Conservation (phyloP, 2,329 filamentous ascomycete genomes). For the Ascochyta lentis region DNA sequence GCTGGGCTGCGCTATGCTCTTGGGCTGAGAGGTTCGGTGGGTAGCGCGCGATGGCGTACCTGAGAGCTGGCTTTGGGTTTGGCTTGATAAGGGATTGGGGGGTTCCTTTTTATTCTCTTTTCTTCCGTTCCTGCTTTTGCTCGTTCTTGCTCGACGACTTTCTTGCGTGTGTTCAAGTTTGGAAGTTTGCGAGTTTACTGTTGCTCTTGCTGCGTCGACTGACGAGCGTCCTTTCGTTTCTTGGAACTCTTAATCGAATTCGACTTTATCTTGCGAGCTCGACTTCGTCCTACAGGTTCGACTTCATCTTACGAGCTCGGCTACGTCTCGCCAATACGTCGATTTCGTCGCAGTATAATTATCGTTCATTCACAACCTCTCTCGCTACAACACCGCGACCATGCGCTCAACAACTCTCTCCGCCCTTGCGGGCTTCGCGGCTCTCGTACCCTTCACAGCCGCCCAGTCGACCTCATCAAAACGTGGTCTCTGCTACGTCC, state of each 20-base stretch:
- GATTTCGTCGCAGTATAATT: not conserved
- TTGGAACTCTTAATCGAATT: not conserved
- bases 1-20: slow-evolving; percentile 8
- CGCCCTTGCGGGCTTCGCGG: slow-evolving; percentile 9
- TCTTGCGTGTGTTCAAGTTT: no score
- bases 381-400: not conserved
- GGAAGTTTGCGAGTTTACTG: not conserved
- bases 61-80: not conserved
- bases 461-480: slow-evolving; percentile 59
- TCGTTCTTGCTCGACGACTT: not conserved
- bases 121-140: not conserved
- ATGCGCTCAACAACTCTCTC: slow-evolving; percentile 13
- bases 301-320: not conserved
- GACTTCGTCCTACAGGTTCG: not conserved
- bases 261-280: not conserved
- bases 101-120: not conserved
- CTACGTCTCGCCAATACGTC: not conserved
- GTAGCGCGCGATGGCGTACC: slow-evolving; percentile 18
- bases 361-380: not conserved
- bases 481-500: slow-evolving; percentile 75
- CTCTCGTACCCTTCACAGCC: slow-evolving; percentile 11
- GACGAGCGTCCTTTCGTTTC: slow-evolving; percentile 16
- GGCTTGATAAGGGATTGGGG: slow-evolving; percentile 14
- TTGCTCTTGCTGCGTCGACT: slow-evolving; percentile 15
- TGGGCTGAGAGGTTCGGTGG: not conserved